Conservation (phyloP, 768 basidiomycete species). For the Agaricus subrufescens region DNA sequence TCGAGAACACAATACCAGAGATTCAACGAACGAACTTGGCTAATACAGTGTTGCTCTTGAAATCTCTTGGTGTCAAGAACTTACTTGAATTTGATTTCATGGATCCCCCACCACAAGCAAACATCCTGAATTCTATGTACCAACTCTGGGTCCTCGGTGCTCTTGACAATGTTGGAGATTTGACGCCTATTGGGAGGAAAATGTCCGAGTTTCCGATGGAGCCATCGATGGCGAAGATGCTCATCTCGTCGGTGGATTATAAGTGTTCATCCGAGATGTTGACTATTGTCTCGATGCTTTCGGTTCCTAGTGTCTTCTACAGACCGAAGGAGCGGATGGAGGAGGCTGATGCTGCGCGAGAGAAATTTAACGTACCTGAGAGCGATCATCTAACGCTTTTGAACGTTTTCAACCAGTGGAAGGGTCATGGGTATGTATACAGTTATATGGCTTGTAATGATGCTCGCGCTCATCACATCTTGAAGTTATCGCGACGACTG, state of each 20-base stretch:
- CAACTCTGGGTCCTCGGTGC: conserved; percentile 99
- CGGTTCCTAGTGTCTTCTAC: conserved; percentile 97
- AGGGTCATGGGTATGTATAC: conserved; percentile 75
- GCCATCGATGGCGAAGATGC: conserved; percentile 98
- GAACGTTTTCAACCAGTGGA: conserved; percentile 99
- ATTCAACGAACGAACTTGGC: conserved; percentile 98
- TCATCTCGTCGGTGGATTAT: conserved; percentile 92
- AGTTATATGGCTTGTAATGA: neutral
- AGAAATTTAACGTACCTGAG: conserved; percentile 98
- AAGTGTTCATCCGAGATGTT: conserved; percentile 94
- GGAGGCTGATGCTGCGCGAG: conserved; percentile 94
- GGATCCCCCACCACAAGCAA: conserved; percentile 99
- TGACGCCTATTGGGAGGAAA: conserved; percentile 87
- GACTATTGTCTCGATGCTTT: conserved; percentile 98
- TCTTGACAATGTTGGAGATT: conserved; percentile 94
- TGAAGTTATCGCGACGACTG: conserved; percentile 88
- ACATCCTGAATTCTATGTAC: conserved; percentile 99
- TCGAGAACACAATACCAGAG: conserved; percentile 94
- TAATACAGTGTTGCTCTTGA: conserved; percentile 91
- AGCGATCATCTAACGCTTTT: conserved; percentile 94
- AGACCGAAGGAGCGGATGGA: conserved; percentile 96
- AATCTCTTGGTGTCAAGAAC: conserved; percentile 96
- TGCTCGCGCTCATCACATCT: neutral
- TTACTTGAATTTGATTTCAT: conserved; percentile 98
- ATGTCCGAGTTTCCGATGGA: conserved; percentile 99